Base-by-base conservation (phyloP, 2,329 filamentous ascomycete species). In the Lasiodiplodia sp. region DNA sequence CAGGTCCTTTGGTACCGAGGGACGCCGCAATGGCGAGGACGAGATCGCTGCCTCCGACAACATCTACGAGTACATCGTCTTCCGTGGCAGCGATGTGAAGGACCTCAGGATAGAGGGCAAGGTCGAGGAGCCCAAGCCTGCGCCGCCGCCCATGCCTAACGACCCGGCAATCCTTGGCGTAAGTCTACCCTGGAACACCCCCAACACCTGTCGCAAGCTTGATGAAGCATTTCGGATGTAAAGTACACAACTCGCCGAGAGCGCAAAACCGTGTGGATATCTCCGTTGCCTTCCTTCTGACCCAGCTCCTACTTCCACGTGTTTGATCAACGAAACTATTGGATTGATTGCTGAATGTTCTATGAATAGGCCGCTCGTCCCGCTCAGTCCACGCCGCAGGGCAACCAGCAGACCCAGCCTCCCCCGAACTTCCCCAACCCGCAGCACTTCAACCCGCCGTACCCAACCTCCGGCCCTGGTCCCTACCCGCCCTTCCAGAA, bases 241-340 rank as follows among this genome's bases (percentile, higher is more conserved):
- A 97, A 96, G 83, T 60, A 83, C 87, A 85, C 88, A 75, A 74
- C 87, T 89, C 90, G 91, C 92, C 92, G 92, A 91, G 91, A 92
- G 93, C 93, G 94, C 94, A 97, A 93, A 91, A 85, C 87, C 87
- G 85, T 97, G 94, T 97, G 90, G 94, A 97, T 83, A 89, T 91
- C 91, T 97, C 94, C 94, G 94, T 97, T 97, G 94, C 94, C 94
- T 97, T 97, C 94, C 94, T 97, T 97, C 94, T 97, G 94, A 97
- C 90, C 72, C 18, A 21, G 21, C 56, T 12, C 40, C 40, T 8
- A 51, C 18, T 31, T 21, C 44, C 44, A 34, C 18, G 10, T 25
- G 8, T 14, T 18, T 11, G 28, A 49, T 40, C 28, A 18, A n/a
- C 25, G 40, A 25, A 14, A 23, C 14, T 37, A 8, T 23, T 16